phyloP scores from a whole-genome alignment of 192 early-diverging fungal genomes.

The Podila epicladia region DNA sequence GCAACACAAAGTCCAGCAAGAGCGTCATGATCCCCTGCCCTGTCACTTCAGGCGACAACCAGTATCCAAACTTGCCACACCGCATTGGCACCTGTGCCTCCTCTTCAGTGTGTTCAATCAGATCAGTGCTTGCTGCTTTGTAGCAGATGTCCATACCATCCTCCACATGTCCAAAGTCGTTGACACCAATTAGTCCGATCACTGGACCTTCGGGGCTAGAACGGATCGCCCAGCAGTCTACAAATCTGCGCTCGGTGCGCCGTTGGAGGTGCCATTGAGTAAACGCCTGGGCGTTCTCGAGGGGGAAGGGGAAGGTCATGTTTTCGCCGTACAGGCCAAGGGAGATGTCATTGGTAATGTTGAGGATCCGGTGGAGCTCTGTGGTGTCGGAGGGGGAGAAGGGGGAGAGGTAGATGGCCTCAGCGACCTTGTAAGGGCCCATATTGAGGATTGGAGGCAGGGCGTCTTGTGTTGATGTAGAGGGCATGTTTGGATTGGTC shows the following conservation, averaged over 20 bases:
- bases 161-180: conserved; percentile 15
- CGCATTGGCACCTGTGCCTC: neutral
- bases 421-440: neutral
- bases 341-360: neutral
- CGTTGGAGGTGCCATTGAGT: neutral
- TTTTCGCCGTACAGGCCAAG: neutral
- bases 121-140: neutral
- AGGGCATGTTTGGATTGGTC: too few species aligned
- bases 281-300: neutral
- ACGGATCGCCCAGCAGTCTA: conserved; percentile 26
- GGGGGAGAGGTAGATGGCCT: neutral
- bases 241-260: neutral
- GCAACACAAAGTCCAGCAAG: neutral
- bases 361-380: conserved; percentile 1
- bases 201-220: conserved; percentile 7
- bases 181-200: conserved; percentile 22
- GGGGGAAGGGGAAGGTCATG: neutral
- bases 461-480: too few species aligned
- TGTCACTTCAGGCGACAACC: conserved; percentile 10
- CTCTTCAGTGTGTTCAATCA: neutral
- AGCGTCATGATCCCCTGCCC: conserved; percentile 5
- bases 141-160: neutral
- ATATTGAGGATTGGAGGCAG: neutral
- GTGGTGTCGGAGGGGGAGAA: neutral
- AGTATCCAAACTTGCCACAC: conserved; percentile 12